These are phyloP conservation scores for Phytopythium kandeliae DNA, from an alignment of 352 stramenopile genomes.

Conservation along the genomic window DNA sequence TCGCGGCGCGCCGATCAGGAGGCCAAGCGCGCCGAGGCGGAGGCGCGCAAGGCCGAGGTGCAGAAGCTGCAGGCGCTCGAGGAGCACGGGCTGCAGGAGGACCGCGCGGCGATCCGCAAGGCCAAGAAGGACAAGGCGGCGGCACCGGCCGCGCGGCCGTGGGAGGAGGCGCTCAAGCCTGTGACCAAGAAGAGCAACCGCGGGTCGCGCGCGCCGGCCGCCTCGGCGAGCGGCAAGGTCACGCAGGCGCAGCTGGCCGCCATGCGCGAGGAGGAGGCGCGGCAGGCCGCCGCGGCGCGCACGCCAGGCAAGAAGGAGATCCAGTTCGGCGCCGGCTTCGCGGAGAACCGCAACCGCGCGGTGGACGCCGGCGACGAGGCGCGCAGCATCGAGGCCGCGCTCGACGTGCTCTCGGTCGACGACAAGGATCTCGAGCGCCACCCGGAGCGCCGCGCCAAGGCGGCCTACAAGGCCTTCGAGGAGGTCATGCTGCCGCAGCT, in stretches of 20 bases:
- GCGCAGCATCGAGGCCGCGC: constrained; percentile 55
- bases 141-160: constrained; percentile 47
- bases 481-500: constrained; percentile 66
- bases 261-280: constrained; percentile 38
- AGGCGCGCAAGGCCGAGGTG: constrained; percentile 57
- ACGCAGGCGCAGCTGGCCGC: constrained; percentile 47
- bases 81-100: constrained; percentile 47
- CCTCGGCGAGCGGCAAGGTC: constrained; percentile 31
- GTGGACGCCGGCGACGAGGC: constrained; percentile 37
- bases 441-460: constrained; percentile 65
- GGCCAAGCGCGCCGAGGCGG: constrained; percentile 48
- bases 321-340: constrained; percentile 48
- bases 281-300: constrained; percentile 13
- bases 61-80: constrained; percentile 64
- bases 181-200: constrained; percentile 64
- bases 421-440: constrained; percentile 57
- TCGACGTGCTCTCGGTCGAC: constrained; percentile 46
- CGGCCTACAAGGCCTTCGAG: constrained; percentile 78
- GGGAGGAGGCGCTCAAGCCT: constrained; percentile 63
- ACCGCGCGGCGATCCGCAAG: constrained; percentile 64
- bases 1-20: constrained; percentile 43
- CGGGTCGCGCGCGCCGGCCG: constrained; percentile 28
- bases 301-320: constrained; percentile 53
- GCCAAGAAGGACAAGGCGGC: constrained; percentile 47
- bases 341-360: constrained; percentile 57